Conservation (phyloP, 2,329 filamentous ascomycete species). For the Cephalotrichum gorgonifer region DNA sequence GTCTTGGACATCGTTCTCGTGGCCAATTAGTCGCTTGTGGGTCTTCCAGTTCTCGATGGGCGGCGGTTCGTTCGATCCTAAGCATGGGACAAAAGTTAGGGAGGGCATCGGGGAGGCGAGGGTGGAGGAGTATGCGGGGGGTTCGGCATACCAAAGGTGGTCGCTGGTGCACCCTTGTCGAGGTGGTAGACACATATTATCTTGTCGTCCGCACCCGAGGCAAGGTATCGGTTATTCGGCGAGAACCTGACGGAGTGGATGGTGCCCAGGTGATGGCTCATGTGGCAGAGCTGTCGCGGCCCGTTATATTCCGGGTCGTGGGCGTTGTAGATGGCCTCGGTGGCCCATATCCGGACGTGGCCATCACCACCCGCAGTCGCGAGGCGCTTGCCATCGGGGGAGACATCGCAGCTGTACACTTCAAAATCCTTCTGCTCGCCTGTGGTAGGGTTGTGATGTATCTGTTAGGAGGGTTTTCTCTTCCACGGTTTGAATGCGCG, state of each 20-base stretch:
- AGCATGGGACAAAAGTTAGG: background rate
- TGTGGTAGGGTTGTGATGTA: background rate
- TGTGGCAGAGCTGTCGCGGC: conserved; percentile 89
- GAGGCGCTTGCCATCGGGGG: conserved; percentile 81
- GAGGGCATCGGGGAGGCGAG: background rate
- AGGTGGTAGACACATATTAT: conserved; percentile 96
- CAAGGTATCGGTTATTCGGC: conserved; percentile 86
- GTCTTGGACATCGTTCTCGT: conserved; percentile 98
- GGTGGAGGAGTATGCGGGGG: background rate
- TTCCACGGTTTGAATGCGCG: too few species aligned
- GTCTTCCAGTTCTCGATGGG: conserved; percentile 98
- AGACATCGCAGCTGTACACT: conserved; percentile 96
- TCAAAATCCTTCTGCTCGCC: conserved; percentile 96
- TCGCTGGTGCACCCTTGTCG: conserved; percentile 68
- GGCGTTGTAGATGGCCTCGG: conserved; percentile 80
- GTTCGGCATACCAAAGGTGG: conserved; percentile 58
- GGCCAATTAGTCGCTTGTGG: conserved; percentile 81
- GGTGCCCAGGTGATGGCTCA: conserved; percentile 96
- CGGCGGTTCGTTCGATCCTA: conserved; percentile 76
- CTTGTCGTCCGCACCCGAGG: conserved; percentile 96
- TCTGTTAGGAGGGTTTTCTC: too few species aligned
- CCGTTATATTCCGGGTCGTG: conserved; percentile 59
- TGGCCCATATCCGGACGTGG: conserved; percentile 96
- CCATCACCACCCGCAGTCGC: conserved; percentile 96
- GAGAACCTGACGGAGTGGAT: conserved; percentile 97